Evolutionary conservation across 225 moss, liverwort and hornwort genomes (phyloP), one percentile per base, ranked within the genome.

Genomic region (Physcomitrium patens): DNA sequence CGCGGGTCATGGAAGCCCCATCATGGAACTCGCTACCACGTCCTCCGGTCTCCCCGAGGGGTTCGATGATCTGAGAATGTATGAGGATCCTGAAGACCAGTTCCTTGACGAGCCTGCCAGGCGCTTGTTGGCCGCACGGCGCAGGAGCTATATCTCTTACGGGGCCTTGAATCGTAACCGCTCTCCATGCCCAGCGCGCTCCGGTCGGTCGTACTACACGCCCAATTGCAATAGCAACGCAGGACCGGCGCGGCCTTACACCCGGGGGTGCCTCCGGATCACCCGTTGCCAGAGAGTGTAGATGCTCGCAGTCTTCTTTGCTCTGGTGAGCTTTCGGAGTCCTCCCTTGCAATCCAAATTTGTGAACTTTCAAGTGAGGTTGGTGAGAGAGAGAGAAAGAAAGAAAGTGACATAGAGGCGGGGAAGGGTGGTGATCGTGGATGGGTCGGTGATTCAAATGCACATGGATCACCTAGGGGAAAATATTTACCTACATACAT

Each of bases 161-260:
- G 71, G 74, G 1, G 79, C 86, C 1, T 19, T 86, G 77, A 71
- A 58, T 12, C 77, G 67, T 1, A 80, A 80, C 60, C 83, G 86
- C 13, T 54, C 86, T 13, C 86, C 86, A 12, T 86, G 86, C 69
- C 86, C 86, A 26, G 64, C 86, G 27, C 83, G 86, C 48, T 80
- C 83, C 22, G 86, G 86, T 20, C 68, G 80, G 75, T 86, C 86
- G 2, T 86, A 86, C 69, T 86, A 86, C 68, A 86, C 86, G 9
- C 77, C 71, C 7, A 64, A 83, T 71, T 86, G 86, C 47, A 47
- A 47, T 5, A 44, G 15, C 7, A 52, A 51, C 15, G 2, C 16
- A 2, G 80, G 83, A 0, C 56, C 24, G 1, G 71, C 43, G 37
- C 52, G 71, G 27, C 86, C 86, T 17, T 86, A 86, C 26, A 80